Conservation (phyloP, 345 rosid species). For the Nephelium lappaceum region DNA sequence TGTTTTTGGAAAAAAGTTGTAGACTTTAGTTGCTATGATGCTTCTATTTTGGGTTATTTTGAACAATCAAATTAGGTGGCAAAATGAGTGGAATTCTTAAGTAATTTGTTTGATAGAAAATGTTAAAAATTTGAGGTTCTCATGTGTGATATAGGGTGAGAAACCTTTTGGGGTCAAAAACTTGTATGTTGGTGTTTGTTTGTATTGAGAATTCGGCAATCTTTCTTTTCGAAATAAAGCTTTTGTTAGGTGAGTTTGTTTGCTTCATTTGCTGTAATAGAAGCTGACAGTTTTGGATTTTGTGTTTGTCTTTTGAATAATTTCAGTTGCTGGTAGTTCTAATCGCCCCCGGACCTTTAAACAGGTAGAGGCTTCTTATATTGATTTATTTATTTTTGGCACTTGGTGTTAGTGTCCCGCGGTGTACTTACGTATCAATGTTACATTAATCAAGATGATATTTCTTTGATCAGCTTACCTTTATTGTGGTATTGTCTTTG, state of each 20-base stretch:
- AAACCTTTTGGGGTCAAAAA: not conserved
- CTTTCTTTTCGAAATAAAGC: not conserved
- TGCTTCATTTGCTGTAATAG: not conserved
- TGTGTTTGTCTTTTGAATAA: slow-evolving; percentile 10
- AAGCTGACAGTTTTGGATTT: not conserved
- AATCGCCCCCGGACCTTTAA: slow-evolving; percentile 82
- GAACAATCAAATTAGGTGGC: not conserved
- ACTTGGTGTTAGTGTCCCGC: not conserved
- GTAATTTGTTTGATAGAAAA: not conserved
- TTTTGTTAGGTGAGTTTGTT: not conserved
- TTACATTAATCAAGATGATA: not conserved
- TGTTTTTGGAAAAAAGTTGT: not conserved
- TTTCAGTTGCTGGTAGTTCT: slow-evolving; percentile 88
- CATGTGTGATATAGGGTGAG: not conserved
- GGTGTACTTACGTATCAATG: not conserved
- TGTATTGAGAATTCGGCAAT: not conserved
- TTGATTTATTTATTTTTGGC: not conserved
- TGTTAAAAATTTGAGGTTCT: not conserved
- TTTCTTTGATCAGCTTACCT: not conserved
- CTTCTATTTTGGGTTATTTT: not conserved
- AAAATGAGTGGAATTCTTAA: not conserved
- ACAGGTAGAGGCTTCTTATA: slow-evolving; percentile 46
- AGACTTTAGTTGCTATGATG: not conserved
- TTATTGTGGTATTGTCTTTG: not conserved
- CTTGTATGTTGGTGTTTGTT: not conserved